Base-by-base conservation (phyloP, 192 early-diverging fungal species). In the Podila verticillata region DNA sequence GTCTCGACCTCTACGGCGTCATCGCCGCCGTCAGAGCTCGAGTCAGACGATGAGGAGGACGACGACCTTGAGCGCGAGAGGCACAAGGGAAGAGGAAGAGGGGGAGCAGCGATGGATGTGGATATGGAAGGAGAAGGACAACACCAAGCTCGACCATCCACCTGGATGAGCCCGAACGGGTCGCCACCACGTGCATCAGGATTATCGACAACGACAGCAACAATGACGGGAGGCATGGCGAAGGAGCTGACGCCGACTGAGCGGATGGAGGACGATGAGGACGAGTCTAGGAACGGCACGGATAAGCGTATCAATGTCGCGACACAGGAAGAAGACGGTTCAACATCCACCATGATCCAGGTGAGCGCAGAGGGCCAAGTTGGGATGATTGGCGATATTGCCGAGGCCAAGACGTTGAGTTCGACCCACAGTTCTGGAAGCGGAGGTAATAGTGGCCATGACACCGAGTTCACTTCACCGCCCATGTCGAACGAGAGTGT, bases 1-100 rank as follows among this genome's bases (percentile, higher is more conserved):
- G 4, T 29, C 32, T 36, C 12, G 15, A 66, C 32, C 17, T 44
- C 54, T 39, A 61, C 51, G 7, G 48, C 54, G 7, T 70, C 74
- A 7, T 70, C 74, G 6, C 72, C 72, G 31, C 24, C 28, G 6
- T 66, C 72, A 0, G 63, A 65, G 59, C 19, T 48, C 26, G 22
- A n/a, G 17, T 29, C 22, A 2, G 72, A 61, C 28, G 65, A 68
- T 19, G 51, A 58, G 30, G 74, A 75, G 13, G 36, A 68, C 0
- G 66, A 75, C 0, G 65, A 66, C 8, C 29, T 65, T 26, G 48
- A 31, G n/a, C 7, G 5, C 44, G 65, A 66, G 4, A 13, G 28
- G 2, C 35, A 31, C 19, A 20, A 32, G 24, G 4, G 65, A 66
- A n/a, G 65, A 66, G 19, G 65, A 15, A 48, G 60, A 66, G 24